Base-by-base conservation (phyloP, 441 rosid genomes). In the Dalechampia spathulata region DNA sequence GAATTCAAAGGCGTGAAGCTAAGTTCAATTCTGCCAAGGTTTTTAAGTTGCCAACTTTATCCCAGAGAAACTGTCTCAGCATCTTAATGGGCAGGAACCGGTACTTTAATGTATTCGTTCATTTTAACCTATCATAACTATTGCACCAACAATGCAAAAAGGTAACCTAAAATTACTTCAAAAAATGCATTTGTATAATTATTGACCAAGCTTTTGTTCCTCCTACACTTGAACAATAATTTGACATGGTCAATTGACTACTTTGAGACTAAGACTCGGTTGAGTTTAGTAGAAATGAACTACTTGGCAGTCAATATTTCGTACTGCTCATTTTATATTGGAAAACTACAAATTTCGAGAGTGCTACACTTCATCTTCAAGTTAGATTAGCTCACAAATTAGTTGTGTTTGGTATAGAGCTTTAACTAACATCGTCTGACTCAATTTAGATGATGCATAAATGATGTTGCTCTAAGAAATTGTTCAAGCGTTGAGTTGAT, bases 1-100 rank as follows among this genome's bases (percentile, higher is more conserved):
- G 12, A 49, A 59, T 26, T n/a, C n/a, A n/a, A 28, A 39, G 28
- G 14, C 22, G 27, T 9, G 25, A 26, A 40, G 63, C 63, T 23
- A 20, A 52, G n/a, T 16, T 36, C 13, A 28, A 40, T 34, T 20
- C 21, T 5, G n/a, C 43, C 49, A 39, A 12, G 15, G 60, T 21
- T 45, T 34, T 46, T 15, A 2, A 13, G 28, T 52, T 6, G 27
- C 16, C 1, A 37, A 22, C 28, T 46, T 38, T 57, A 8, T 22
- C 10, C 26, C n/a, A 26, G 17, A 4, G 26, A 37, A 48, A n/a
- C 21, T 7, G 7, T 1, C 40, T 36, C 20, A 49, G 27, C 39
- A n/a, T 13, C 13, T 17, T 37, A 59, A 25, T 39, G 55, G 3
- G n/a, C 13, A 25, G 30, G 8, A 25, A 11, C 14, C 15, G 11